Base-by-base conservation (phyloP, 164 flowering plant genomes). In the Echeveria elegans region DNA sequence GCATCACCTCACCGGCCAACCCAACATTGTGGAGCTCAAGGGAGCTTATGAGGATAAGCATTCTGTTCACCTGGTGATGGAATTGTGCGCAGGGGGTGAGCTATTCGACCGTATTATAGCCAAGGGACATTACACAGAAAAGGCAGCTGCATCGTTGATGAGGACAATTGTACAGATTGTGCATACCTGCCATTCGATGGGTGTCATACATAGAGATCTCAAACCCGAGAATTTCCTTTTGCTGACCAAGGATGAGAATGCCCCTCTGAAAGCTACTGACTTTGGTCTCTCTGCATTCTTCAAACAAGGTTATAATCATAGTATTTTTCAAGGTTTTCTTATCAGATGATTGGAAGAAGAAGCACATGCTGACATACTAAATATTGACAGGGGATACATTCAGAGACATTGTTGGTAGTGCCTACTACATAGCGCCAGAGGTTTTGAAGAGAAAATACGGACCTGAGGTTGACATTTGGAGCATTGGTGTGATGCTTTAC, bases 381-480 rank as follows among this genome's bases (percentile, higher is more conserved):
- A 48, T 30, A 48, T 9, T 24, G 48, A 70, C 85, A 89, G 93
- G 96, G 23, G 87, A 90, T 41, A 69, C 77, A 26, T 90, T 85
- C 65, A 80, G 74, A 61, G 97, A 90, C 66, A 83, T 88, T 9
- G 92, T 90, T 47, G 96, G 96, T 0, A 90, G 94, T 66, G 92
- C 93, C 63, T 90, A 90, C 70, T 90, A 90, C 74, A 83, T 90
- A 47, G 96, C 96, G n/a, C 96, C 96, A 0, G 94, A 90, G 70
- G 94, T 88, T 61, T 71, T 90, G 79, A 86, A 81, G 79, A 80
- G 94, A 69, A 83, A 64, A 73, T 90, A 90, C 69, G 96, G 96
- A 30, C 91, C 90, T 24, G 94, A 90, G 71, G 88, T 81, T 16
- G 94, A 88, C 77, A 86, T 88, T 32, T 86, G 94, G 97, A 88